Conservation (phyloP, 805 yeast species). For the Candida ovalis region DNA sequence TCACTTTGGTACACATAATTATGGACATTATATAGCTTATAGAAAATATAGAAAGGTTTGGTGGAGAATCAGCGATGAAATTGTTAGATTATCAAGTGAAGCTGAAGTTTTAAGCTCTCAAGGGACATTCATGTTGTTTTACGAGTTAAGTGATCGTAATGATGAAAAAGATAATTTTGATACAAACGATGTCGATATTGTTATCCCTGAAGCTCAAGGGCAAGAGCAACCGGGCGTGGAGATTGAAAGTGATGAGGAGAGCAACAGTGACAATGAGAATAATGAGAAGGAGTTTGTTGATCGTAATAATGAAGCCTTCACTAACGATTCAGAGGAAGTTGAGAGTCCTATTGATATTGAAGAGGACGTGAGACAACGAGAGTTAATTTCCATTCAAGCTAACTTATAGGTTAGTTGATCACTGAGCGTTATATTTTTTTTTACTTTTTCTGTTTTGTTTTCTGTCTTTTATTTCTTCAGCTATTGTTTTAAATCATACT, state of each 20-base stretch:
- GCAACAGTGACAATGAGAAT: neutral
- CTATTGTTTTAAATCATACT: neutral
- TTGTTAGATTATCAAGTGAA: slow-evolving; percentile 75
- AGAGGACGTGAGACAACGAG: slow-evolving; percentile 17
- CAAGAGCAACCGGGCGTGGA: slow-evolving; percentile 7
- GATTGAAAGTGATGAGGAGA: neutral
- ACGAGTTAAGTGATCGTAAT: slow-evolving; percentile 46
- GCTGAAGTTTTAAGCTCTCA: slow-evolving; percentile 76
- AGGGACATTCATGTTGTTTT: slow-evolving; percentile 91
- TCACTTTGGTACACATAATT: slow-evolving; percentile 94
- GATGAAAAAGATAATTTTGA: slow-evolving; percentile 32
- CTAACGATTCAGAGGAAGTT: neutral
- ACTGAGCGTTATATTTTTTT: no score
- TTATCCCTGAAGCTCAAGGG: slow-evolving; percentile 1
- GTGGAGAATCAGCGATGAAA: slow-evolving; percentile 96
- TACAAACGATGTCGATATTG: slow-evolving; percentile 24
- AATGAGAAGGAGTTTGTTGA: neutral
- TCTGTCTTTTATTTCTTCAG: neutral
- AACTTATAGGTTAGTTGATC: slow-evolving; percentile 6
- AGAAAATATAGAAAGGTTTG: slow-evolving; percentile 78
- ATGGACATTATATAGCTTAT: slow-evolving; percentile 94
- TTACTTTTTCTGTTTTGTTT: neutral
- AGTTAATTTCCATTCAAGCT: slow-evolving; percentile 20
- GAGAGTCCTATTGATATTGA: slow-evolving; percentile 5
- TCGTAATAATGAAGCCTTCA: neutral